Base-by-base conservation (phyloP, 345 rosid species). In the Conringia planisiliqua region DNA sequence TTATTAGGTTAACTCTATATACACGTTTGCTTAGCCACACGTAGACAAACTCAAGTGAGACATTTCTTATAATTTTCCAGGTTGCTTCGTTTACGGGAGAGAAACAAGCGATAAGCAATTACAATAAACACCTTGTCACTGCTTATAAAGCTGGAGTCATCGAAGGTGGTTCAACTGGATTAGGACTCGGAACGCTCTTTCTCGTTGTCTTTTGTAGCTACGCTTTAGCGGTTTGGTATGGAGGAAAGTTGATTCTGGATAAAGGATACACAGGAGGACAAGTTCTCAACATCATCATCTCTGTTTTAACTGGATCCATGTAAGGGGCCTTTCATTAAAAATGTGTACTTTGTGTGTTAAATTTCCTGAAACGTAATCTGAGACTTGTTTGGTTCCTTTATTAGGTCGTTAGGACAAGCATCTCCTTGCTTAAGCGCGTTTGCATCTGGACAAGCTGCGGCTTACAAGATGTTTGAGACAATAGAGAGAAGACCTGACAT, bases 21-120 rank as follows among this genome's bases (percentile, higher is more conserved):
- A 32, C 35, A 60, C 12, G n/a, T 5, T 29, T 20, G 10, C 26
- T 72, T 30, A 16, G 5, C 52, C 14, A 42, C 17, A 33, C 8
- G 22, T 18, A 7, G 26, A 62, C 32, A 30, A 5, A 44, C 11
- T 24, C 1, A 11, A 6, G 6, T 24, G 13, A 33, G 59, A 10
- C 60, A 2, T 16, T 83, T 91, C 4, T 85, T 82, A 0, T 26
- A 10, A 17, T 13, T 65, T 26, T 24, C 16, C 78, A 90, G 97
- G 97, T 93, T 62, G 98, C 90, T 3, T 88, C 98, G 2, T 93
- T 89, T 74, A 93, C 97, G 0, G 96, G 97, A 64, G 97, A 93
- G 82, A 88, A 87, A 78, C 86, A 75, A 80, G 96, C 98, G 5
- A 82, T 87, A n/a, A 64, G 73, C 43, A 73, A 66, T 54, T 93